Evolutionary conservation across 768 basidiomycete species (phyloP), one percentile per base, ranked within the genome.

Genomic region (Mycena floridula): DNA sequence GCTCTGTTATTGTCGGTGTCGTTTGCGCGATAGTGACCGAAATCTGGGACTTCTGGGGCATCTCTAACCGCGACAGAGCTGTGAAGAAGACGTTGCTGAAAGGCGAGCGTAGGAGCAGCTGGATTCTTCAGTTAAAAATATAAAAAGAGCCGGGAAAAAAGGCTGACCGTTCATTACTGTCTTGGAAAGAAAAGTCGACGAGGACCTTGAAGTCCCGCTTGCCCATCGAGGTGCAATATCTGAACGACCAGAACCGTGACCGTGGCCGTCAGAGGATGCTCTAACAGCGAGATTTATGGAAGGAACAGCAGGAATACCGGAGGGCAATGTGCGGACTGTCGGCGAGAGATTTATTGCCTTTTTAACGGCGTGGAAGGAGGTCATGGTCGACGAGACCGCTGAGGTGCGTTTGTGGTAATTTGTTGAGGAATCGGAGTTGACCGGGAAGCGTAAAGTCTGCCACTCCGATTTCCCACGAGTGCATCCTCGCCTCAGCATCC

Each of bases 31-130:
- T 98, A 97, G 37, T 81, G 63, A 36, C 81, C 76, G 61, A 87
- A 94, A 71, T 97, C 86, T 51, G 96, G 96, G 7, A 95, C 89
- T 50, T 89, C 73, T 38, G 88, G 82, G 24, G 84, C 80, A 57
- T 84, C 80, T 54, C 76, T 78, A 55, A 69, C 70, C 44, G 73
- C 69, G 37, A 80, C 74, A 44, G 91, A 84, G 54, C 88, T 87
- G 60, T 89, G 86, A 47, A 95, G 68, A 48, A 83, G 73, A 59
- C 89, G 85, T 47, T 78, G 82, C 50, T 82, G 78, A 66, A 70
- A 70, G 52, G 68, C 61, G 45, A 70, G 63, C 15, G 78, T 77
- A 16, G 79, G 59, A n/a, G 74, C 64, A 38, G 77, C 84, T 77
- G 60, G 47, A n/a, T n/a, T n/a, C n/a, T n/a, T n/a, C n/a, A n/a